Percentiles rank a stretch among this genome's conserved stretches.
Evolutionary conservation across 2,329 filamentous ascomycete genomes (phyloP).

Genomic region (Colletotrichum noveboracense): DNA sequence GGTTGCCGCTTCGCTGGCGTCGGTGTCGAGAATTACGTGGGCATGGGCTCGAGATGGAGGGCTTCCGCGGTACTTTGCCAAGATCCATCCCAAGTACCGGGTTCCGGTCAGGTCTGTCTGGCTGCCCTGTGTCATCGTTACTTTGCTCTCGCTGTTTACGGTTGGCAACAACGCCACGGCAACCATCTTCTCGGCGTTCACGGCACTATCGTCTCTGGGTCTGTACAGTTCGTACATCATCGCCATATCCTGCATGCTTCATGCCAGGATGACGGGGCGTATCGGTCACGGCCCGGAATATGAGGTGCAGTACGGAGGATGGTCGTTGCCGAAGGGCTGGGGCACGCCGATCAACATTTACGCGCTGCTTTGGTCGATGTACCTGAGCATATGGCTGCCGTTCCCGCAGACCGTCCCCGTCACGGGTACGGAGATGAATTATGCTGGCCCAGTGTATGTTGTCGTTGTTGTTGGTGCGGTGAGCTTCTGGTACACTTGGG

Average conservation of each 20-base stretch:
- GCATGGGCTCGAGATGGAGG: conserved; percentile 17
- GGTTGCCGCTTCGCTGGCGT: conserved; percentile 39
- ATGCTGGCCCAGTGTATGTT: conserved; percentile 10
- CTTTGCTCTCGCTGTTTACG: conserved; percentile 8
- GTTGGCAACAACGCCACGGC: conserved; percentile 17
- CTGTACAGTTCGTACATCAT: conserved; percentile 21
- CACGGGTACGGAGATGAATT: conserved; percentile 18
- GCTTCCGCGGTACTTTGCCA: conserved; percentile 16
- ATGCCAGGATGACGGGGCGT: conserved; percentile 7
- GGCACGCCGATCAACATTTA: conserved; percentile 9
- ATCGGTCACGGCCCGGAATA: conserved; percentile 3
- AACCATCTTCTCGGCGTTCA: conserved; percentile 18
- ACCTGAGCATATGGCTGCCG: conserved; percentile 9
- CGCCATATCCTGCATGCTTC: conserved; percentile 18
- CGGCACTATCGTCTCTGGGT: conserved; percentile 9
- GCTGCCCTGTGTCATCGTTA: conserved; percentile 16
- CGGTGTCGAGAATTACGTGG: conserved; percentile 23
- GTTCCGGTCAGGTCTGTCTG: conserved; percentile 14
- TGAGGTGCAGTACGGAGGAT: conserved; percentile 9
- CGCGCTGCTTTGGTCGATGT: conserved; percentile 15
- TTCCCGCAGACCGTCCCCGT: conserved; percentile 17
- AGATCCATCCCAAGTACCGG: conserved; percentile 6
- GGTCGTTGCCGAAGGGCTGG: conserved; percentile 11
- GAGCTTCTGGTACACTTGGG: conserved; percentile 14
- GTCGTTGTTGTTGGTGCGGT: conserved; percentile 3